Base-by-base conservation (phyloP, 371 early-diverging fungal genomes). In the Mortierella sp. region DNA sequence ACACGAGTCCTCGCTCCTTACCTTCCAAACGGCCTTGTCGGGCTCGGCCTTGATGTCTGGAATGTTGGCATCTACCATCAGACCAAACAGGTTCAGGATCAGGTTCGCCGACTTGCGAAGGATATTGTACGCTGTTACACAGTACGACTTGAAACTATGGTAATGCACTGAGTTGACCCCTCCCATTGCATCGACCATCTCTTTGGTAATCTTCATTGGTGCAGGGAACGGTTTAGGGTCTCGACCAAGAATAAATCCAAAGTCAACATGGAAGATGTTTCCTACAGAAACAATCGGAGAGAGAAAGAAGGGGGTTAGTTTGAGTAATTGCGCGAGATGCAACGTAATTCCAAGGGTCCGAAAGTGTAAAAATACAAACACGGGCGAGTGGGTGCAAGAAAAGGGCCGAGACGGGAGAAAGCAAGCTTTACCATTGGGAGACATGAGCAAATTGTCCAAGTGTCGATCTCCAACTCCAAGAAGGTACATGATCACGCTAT, bases 381-480 rank as follows among this genome's bases (percentile, higher is more conserved):
- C 27, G n/a, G n/a, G 16, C 41, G 27, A 21, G 63, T 5, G 4
- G 32, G 48, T 29, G 21, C 24, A 72, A 35, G 21, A 21, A 71
- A 38, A 21, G 12, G 21, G 65, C 3, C 7, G 41, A n/a, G 27
- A 44, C 32, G 24, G 11, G n/a, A 51, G 51, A 41, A 7, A 51
- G 1, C 21, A 51, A 51, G 51, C 51, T 68, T 41, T 88, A 93
- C 96, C 99, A 72, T 95, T 92, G 41, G 94, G 93, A 0, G 98
- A 96, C 43, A 99, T 87, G 48, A 99, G 88, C 55, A 99, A 83
- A 85, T 99, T 99, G 82, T 99, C 99, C 83, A 98, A 89, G 88
- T 99, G 99, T 10, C 99, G 95, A 89, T 99, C 99, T n/a, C 99
- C 99, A n/a, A 99, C 96, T 24, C 99, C 99, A 16, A 99, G 91